Conservation (phyloP, 441 rosid genomes). For the Adansonia gregorii region DNA sequence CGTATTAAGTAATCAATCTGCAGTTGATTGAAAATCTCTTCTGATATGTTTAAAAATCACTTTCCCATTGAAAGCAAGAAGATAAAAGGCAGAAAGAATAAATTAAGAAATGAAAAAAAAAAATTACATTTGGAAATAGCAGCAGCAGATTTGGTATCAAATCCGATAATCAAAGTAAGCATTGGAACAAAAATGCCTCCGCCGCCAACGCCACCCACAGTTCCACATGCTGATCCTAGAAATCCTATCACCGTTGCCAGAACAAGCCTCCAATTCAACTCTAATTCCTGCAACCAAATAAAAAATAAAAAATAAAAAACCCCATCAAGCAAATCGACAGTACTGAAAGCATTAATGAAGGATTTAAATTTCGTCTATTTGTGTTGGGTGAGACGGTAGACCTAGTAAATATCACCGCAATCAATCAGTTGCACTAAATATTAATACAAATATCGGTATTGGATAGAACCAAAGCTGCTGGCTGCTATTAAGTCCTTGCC, state of each 20-base stretch:
- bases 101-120: background rate
- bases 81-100: background rate
- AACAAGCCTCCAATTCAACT: constrained; percentile 68
- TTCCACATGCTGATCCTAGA: constrained; percentile 90
- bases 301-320: background rate
- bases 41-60: background rate
- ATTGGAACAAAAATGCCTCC: constrained; percentile 98
- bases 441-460: too few species aligned
- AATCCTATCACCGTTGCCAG: constrained; percentile 79
- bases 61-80: background rate
- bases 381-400: too few species aligned
- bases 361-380: too few species aligned
- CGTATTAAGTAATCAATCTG: too few species aligned
- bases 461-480: too few species aligned
- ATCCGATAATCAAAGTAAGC: constrained; percentile 90
- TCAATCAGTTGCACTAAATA: too few species aligned
- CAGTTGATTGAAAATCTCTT: background rate
- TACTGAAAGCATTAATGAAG: background rate
- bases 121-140: constrained; percentile 84
- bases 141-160: constrained; percentile 95
- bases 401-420: too few species aligned
- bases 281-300: constrained; percentile 57
- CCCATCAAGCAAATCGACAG: background rate
- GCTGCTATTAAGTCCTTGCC: background rate
- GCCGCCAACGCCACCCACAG: constrained; percentile 96